phyloP scores from a whole-genome alignment of 2,329 filamentous ascomycete species.

The Aspergillus quadrilineatus region DNA sequence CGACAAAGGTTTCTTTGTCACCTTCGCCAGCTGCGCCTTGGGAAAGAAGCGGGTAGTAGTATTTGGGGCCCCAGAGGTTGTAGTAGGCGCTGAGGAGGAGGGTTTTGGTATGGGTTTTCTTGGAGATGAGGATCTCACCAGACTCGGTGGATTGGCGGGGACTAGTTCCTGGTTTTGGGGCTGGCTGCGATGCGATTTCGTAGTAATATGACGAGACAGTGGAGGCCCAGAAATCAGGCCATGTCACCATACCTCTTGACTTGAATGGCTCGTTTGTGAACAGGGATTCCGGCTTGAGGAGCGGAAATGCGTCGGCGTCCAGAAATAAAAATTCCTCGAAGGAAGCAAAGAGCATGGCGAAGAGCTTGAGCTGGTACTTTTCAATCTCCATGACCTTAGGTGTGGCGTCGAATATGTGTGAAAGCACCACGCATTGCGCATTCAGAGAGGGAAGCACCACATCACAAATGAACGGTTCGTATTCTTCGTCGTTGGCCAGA shows the following conservation, averaged over 20 bases:
- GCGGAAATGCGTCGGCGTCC: constrained; percentile 49
- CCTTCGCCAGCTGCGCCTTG: constrained; percentile 51
- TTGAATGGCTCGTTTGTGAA: constrained; percentile 46
- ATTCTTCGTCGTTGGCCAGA: constrained; percentile 41
- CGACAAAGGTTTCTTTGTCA: constrained; percentile 53
- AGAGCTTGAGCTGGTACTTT: constrained; percentile 50
- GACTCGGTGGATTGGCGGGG: constrained; percentile 41
- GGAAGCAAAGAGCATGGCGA: constrained; percentile 51
- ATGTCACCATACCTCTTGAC: constrained; percentile 44
- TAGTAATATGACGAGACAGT: constrained; percentile 42
- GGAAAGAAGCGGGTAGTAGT: constrained; percentile 48
- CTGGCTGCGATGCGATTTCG: constrained; percentile 34
- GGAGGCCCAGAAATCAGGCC: constrained; percentile 50
- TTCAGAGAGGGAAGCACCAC: constrained; percentile 44
- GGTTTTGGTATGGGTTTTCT: constrained; percentile 41
- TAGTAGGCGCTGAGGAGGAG: constrained; percentile 52
- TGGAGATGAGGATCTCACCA: constrained; percentile 48
- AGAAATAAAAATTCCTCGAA: constrained; percentile 52
- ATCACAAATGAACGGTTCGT: constrained; percentile 45
- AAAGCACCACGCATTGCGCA: constrained; percentile 46
- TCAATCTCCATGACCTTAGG: constrained; percentile 33
- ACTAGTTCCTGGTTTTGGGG: constrained; percentile 20
- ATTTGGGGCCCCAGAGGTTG: constrained; percentile 48
- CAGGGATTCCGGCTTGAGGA: constrained; percentile 43
- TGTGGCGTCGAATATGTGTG: constrained; percentile 39